phyloP scores from a whole-genome alignment of 1,139 yeast genomes.

The Magnusiomyces ingens region DNA sequence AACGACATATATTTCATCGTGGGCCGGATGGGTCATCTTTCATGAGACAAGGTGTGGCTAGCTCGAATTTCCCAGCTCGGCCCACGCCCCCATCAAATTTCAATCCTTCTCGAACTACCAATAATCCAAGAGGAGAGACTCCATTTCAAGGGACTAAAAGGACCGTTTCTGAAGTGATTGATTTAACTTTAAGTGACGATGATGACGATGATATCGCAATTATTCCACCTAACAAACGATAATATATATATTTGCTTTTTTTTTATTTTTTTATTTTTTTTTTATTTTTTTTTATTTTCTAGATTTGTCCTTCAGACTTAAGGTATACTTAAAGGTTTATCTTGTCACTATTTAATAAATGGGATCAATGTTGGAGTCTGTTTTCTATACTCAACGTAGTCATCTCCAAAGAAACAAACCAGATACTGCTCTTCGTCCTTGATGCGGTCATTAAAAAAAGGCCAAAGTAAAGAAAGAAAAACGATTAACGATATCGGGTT shows the following conservation, averaged over 20 bases:
- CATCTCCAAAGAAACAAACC: conserved; percentile 59
- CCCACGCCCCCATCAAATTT: neutral
- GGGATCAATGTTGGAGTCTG: conserved; percentile 58
- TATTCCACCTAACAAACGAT: neutral
- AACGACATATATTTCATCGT: too few species aligned
- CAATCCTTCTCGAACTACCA: conserved; percentile 3
- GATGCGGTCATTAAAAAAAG: conserved; percentile 64
- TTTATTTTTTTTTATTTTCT: neutral
- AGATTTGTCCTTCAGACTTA: neutral
- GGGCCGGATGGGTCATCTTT: too few species aligned
- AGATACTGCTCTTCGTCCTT: conserved; percentile 58
- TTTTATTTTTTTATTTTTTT: neutral
- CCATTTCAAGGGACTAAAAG: conserved; percentile 10
- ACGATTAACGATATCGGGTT: conserved; percentile 52
- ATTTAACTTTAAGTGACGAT: conserved; percentile 23
- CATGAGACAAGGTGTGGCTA: too few species aligned
- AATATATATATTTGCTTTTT: neutral
- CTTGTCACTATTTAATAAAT: conserved; percentile 36
- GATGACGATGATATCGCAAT: conserved; percentile 17
- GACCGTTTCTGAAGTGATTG: conserved; percentile 19
- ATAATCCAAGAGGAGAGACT: neutral
- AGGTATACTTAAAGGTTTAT: neutral
- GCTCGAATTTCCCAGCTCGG: neutral
- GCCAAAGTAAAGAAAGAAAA: conserved; percentile 48
- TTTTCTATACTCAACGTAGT: conserved; percentile 50